Conservation (phyloP, 441 rosid genomes). For the Rhodomyrtus psidioides region DNA sequence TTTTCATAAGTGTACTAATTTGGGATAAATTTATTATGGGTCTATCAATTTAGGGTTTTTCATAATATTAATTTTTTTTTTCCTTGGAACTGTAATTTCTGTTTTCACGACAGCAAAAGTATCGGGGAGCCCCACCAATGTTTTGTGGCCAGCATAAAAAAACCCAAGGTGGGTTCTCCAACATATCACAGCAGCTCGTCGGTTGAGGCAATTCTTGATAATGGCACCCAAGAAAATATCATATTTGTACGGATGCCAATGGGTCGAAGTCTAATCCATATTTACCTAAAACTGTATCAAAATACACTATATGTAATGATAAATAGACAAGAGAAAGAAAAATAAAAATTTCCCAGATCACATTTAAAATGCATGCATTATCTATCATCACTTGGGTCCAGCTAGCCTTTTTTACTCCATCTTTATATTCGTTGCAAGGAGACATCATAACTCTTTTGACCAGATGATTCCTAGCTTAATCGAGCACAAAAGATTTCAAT, state of each 20-base stretch:
- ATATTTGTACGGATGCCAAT: not conserved
- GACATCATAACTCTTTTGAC: not conserved
- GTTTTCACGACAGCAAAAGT: not conserved
- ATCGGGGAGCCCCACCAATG: not conserved
- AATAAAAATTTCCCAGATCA: not conserved
- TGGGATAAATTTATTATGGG: too few species aligned
- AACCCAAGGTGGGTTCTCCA: not conserved
- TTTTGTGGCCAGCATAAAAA: not conserved
- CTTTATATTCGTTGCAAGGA: not conserved
- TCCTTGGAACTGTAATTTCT: not conserved
- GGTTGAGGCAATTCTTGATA: not conserved
- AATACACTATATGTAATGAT: not conserved
- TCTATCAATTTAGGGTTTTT: too few species aligned
- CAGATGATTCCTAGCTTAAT: not conserved
- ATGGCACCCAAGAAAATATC: not conserved
- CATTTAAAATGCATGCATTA: not conserved
- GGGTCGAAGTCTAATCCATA: not conserved
- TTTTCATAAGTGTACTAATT: too few species aligned
- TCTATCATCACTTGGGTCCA: not conserved
- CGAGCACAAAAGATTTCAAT: not conserved
- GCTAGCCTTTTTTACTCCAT: not conserved
- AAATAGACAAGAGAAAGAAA: not conserved
- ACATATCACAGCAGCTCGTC: not conserved
- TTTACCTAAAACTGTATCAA: not conserved
- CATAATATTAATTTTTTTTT: not conserved